Percentiles rank a stretch among this genome's conserved stretches.
Conservation (phyloP, 345 rosid species). For the Pistacia atlantica region DNA sequence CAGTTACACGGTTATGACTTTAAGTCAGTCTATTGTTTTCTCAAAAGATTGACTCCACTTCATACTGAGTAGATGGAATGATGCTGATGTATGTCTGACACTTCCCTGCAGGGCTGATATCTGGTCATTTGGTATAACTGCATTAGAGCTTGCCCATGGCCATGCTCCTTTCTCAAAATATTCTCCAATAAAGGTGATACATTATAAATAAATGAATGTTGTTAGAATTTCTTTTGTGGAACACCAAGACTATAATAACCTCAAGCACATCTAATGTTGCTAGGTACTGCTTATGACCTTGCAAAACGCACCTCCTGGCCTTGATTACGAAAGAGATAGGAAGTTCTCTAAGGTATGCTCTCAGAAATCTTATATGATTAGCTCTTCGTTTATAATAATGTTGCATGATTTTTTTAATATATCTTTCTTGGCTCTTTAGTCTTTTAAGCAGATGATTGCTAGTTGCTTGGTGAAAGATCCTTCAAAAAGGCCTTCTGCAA, state of each 20-base stretch:
- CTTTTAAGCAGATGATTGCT: constrained; percentile 99
- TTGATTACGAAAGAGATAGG: constrained; percentile 93
- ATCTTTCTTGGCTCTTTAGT: constrained; percentile 48
- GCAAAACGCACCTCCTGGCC: constrained; percentile 99
- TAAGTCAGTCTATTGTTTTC: constrained; percentile 58
- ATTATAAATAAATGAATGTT: constrained; percentile 7
- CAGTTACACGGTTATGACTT: constrained; percentile 97
- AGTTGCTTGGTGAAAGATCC: constrained; percentile 99
- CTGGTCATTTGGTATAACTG: constrained; percentile 99
- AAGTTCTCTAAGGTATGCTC: constrained; percentile 86
- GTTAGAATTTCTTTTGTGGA: constrained; percentile 10
- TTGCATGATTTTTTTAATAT: constrained; percentile 13
- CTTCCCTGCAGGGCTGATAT: constrained; percentile 84
- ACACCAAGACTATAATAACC: constrained; percentile 16
- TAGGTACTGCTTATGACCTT: constrained; percentile 98
- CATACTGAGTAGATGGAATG: constrained; percentile 11
- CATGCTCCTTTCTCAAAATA: constrained; percentile 99
- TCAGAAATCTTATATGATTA: constrained; percentile 19
- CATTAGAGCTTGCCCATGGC: constrained; percentile 98
- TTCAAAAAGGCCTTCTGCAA: constrained; percentile 87
- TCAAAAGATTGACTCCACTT: constrained; percentile 13
- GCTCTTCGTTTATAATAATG: constrained; percentile 2
- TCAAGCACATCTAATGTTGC: constrained; percentile 27
- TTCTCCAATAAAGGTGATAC: constrained; percentile 95
- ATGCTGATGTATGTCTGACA: constrained; percentile 30